These are phyloP conservation scores for Macrophomina pseudophaseolina DNA, from an alignment of 2,329 filamentous ascomycete species.

Conservation along the genomic window DNA sequence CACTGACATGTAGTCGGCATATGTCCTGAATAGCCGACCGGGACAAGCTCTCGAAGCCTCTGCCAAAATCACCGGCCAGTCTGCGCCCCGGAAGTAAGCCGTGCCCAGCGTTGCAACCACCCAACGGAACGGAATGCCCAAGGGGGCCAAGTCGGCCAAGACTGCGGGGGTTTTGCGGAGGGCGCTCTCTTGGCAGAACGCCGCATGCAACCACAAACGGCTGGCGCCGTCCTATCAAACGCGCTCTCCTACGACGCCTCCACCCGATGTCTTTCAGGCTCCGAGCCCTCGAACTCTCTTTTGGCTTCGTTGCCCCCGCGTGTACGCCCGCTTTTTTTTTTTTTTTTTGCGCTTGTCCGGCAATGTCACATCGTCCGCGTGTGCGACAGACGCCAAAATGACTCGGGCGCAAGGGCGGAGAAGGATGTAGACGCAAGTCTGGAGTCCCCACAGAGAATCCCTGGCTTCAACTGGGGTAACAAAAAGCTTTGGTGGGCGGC, in stretches of 20 bases:
- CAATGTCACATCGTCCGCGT: constrained; percentile 11
- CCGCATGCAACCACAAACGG: constrained; percentile 22
- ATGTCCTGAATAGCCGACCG: constrained; percentile 3
- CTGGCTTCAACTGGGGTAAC: not conserved
- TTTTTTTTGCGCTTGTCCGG: constrained; percentile 1
- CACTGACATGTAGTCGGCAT: not conserved
- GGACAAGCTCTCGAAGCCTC: constrained; percentile 23
- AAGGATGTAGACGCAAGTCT: not conserved
- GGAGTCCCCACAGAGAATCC: constrained; percentile 16
- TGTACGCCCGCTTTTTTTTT: not conserved
- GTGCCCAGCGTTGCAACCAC: constrained; percentile 18
- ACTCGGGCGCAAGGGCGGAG: constrained; percentile 6
- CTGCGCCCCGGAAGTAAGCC: constrained; percentile 24
- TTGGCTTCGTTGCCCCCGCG: constrained; percentile 1
- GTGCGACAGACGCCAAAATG: not conserved
- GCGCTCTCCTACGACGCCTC: not conserved
- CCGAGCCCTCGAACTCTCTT: constrained; percentile 2
- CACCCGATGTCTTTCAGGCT: not conserved
- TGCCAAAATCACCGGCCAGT: constrained; percentile 11
- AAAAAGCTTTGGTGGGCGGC: not conserved
- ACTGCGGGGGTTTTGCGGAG: constrained; percentile 19
- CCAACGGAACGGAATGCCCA: constrained; percentile 12
- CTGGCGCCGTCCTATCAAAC: constrained; percentile 20
- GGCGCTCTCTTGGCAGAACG: not conserved
- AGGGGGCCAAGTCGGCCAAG: constrained; percentile 16